These are phyloP conservation scores for Podila minutissima DNA, from an alignment of 192 early-diverging fungal species.

Conservation along the genomic window DNA sequence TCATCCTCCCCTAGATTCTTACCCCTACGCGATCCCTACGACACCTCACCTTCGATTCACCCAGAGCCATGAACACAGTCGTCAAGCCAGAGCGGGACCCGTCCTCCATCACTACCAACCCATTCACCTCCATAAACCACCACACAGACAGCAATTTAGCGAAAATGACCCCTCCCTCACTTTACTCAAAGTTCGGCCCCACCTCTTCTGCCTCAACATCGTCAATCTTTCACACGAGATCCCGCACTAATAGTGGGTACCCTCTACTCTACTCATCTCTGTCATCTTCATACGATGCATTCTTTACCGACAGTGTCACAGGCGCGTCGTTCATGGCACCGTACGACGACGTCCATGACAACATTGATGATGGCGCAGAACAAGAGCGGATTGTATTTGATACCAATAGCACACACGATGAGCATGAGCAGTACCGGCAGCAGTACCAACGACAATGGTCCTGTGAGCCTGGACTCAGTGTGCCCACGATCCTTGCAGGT, in stretches of 20 bases:
- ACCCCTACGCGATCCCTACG: not conserved
- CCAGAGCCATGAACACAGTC: not conserved
- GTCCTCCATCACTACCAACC: not conserved
- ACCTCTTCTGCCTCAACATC: not conserved
- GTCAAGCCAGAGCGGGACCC: conserved; percentile 1
- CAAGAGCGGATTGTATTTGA: not conserved
- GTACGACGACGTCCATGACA: not conserved
- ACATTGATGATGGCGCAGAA: not conserved
- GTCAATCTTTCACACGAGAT: not conserved
- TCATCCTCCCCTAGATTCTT: not conserved
- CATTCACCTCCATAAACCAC: not conserved
- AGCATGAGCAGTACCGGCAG: conserved; percentile 15
- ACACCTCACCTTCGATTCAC: not conserved
- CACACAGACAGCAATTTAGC: not conserved
- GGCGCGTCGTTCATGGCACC: not conserved
- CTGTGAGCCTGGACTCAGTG: conserved; percentile 3
- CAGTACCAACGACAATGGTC: conserved; percentile 5
- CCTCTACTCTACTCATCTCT: not conserved
- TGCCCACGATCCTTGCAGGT: conserved; percentile 9
- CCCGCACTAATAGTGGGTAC: not conserved
- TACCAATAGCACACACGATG: not conserved
- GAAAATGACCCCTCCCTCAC: conserved; percentile 1
- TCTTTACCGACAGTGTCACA: conserved; percentile 22
- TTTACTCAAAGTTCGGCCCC: not conserved
- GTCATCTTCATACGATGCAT: conserved; percentile 37